These are phyloP conservation scores for Lasiodiplodia theobromae DNA, from an alignment of 2,329 filamentous ascomycete genomes.

Conservation along the genomic window DNA sequence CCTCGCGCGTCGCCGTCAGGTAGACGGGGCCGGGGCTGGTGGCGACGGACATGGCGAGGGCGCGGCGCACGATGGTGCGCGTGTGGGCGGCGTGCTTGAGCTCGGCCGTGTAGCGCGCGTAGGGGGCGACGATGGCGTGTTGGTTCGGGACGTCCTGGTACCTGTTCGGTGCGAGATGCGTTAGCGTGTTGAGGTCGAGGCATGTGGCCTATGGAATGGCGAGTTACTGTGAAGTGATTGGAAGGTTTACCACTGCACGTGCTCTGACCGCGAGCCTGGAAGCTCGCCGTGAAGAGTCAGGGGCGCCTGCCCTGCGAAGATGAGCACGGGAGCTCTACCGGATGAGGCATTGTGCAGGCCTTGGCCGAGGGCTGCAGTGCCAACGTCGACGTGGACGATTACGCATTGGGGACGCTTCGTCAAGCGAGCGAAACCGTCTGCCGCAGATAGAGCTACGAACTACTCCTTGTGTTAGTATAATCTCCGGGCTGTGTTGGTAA, in stretches of 20 bases:
- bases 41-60: slow-evolving; percentile 39
- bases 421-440: slow-evolving; percentile 50
- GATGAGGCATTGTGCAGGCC: slow-evolving; percentile 70
- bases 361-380: slow-evolving; percentile 74
- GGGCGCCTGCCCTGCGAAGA: slow-evolving; percentile 55
- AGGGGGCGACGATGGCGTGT: slow-evolving; percentile 80
- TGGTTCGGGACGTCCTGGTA: slow-evolving; percentile 80
- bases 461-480: not conserved
- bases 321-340: slow-evolving; percentile 40
- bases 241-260: slow-evolving; percentile 50
- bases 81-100: slow-evolving; percentile 63
- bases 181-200: not conserved
- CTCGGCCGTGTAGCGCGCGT: slow-evolving; percentile 83
- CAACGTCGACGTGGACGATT: slow-evolving; percentile 82
- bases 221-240: not conserved
- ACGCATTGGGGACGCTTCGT: slow-evolving; percentile 78
- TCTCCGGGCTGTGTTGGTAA: not conserved
- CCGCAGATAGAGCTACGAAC: slow-evolving; percentile 35
- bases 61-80: slow-evolving; percentile 56
- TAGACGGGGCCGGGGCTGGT: slow-evolving; percentile 38
- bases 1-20: slow-evolving; percentile 33
- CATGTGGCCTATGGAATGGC: not conserved
- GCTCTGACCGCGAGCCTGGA: slow-evolving; percentile 44
- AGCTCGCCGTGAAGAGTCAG: slow-evolving; percentile 55
- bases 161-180: slow-evolving; percentile 16